Evolutionary conservation across 1,284 basidiomycete genomes (phyloP).

Genomic region (Neotropicomus parvogracilis): DNA sequence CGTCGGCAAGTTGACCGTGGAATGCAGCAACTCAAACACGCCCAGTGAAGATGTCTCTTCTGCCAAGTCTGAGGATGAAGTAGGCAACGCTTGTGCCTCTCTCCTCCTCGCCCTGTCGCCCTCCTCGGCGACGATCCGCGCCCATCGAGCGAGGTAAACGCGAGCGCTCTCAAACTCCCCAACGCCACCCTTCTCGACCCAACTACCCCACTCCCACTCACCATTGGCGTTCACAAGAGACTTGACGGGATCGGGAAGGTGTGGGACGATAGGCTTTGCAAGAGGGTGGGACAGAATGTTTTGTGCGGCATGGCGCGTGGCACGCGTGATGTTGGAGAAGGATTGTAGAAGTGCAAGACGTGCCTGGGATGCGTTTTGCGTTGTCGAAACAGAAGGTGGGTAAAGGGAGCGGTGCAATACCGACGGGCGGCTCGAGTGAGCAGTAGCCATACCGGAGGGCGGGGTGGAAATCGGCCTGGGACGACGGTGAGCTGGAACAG

Average conservation of each 20-base stretch:
- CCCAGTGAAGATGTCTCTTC: conserved; percentile 77
- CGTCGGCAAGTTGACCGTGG: conserved; percentile 71
- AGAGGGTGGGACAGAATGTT: conserved; percentile 91
- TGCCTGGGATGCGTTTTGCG: conserved; percentile 58
- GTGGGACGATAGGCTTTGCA: conserved; percentile 90
- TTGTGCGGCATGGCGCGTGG: conserved; percentile 85
- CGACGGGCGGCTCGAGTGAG: conserved; percentile 67
- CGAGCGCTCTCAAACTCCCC: conserved; percentile 94
- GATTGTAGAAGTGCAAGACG: conserved; percentile 77
- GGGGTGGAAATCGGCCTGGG: conserved; percentile 60
- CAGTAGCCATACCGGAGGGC: conserved; percentile 39
- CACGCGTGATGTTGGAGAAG: conserved; percentile 85
- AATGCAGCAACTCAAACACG: conserved; percentile 84
- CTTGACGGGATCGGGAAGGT: conserved; percentile 86
- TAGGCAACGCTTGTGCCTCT: conserved; percentile 66
- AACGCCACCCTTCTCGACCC: conserved; percentile 83
- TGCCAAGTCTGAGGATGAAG: conserved; percentile 43
- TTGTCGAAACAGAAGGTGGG: conserved; percentile 47
- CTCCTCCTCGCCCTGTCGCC: conserved; percentile 80
- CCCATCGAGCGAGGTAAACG: conserved; percentile 96
- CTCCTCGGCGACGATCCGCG: conserved; percentile 92
- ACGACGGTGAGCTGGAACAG: conserved; percentile 76
- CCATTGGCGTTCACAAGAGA: conserved; percentile 83
- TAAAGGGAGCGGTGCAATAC: conserved; percentile 72
- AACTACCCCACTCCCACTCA: conserved; percentile 81